A percentile compares a stretch with the other conserved stretches of the same genome.
Evolutionary conservation across 495 filamentous ascomycete species (phyloP).

Genomic region (Penicillium mononematosum): DNA sequence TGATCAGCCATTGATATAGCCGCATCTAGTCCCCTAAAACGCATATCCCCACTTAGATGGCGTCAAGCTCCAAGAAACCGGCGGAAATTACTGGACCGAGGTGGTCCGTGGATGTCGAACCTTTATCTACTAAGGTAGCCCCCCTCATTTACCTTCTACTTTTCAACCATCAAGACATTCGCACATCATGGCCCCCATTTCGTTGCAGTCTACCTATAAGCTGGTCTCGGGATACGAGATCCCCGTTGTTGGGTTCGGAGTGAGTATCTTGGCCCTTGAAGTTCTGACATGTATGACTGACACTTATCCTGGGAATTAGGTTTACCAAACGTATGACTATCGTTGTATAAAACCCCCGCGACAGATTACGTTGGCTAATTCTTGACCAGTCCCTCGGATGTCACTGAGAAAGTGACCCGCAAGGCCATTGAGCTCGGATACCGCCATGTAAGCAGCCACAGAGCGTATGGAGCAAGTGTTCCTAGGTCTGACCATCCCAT

Average conservation of each 20-base stretch:
- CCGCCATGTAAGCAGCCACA: constrained; percentile 55
- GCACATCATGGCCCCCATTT: constrained; percentile 54
- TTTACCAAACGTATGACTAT: constrained; percentile 67
- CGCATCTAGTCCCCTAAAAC: neutral
- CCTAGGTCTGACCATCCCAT: neutral
- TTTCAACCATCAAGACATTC: neutral
- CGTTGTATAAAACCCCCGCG: neutral
- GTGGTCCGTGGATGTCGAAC: constrained; percentile 14
- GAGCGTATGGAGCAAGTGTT: neutral
- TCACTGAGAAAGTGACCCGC: constrained; percentile 54
- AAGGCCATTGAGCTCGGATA: constrained; percentile 71
- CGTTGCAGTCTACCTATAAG: constrained; percentile 62
- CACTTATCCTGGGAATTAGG: constrained; percentile 40
- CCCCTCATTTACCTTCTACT: neutral
- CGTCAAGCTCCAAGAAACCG: constrained; percentile 10
- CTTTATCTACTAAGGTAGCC: constrained; percentile 11
- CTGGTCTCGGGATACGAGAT: constrained; percentile 78
- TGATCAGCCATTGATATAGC: constrained; percentile 16
- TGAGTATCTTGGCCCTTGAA: constrained; percentile 37
- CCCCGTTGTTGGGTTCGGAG: constrained; percentile 70
- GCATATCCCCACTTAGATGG: constrained; percentile 19
- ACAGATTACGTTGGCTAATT: constrained; percentile 10
- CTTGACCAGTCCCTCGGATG: constrained; percentile 47
- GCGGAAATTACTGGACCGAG: constrained; percentile 17
- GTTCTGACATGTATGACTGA: neutral